phyloP scores from a whole-genome alignment of 768 basidiomycete species.

The Leccinum uliginosum region DNA sequence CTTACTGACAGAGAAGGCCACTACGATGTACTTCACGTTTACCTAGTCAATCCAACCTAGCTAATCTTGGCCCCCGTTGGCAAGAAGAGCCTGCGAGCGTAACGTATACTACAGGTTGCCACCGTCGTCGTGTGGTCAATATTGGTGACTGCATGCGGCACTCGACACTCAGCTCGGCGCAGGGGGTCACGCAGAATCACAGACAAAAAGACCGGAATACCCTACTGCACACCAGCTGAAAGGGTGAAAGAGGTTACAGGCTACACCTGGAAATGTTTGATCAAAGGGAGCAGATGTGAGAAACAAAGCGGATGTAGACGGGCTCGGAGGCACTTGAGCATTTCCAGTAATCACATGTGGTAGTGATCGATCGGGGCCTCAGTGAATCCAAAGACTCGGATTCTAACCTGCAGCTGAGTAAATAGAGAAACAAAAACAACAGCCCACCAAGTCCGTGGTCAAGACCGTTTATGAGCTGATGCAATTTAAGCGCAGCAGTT shows the following conservation, averaged over 20 bases:
- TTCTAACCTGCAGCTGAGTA: neutral
- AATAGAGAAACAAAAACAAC: neutral
- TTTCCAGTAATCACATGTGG: neutral
- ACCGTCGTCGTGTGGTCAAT: no score
- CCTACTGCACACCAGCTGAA: neutral
- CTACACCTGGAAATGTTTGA: neutral
- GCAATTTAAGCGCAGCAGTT: neutral
- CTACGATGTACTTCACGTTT: no score
- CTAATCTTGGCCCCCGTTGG: neutral
- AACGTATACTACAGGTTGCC: no score
- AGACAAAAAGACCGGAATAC: neutral
- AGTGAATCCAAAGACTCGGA: neutral
- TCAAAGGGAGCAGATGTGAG: no score
- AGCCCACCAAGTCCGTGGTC: neutral
- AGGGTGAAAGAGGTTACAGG: neutral
- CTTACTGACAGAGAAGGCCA: no score
- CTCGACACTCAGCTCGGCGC: neutral
- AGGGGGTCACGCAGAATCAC: neutral
- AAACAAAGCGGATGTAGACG: no score
- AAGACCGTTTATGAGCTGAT: neutral
- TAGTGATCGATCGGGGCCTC: no score
- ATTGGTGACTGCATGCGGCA: neutral
- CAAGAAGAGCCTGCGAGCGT: no score
- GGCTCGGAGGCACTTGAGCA: no score
- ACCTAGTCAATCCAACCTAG: no score